These are phyloP conservation scores for Aspergillus aculeatus DNA, from an alignment of 2,329 filamentous ascomycete genomes.

Conservation along the genomic window DNA sequence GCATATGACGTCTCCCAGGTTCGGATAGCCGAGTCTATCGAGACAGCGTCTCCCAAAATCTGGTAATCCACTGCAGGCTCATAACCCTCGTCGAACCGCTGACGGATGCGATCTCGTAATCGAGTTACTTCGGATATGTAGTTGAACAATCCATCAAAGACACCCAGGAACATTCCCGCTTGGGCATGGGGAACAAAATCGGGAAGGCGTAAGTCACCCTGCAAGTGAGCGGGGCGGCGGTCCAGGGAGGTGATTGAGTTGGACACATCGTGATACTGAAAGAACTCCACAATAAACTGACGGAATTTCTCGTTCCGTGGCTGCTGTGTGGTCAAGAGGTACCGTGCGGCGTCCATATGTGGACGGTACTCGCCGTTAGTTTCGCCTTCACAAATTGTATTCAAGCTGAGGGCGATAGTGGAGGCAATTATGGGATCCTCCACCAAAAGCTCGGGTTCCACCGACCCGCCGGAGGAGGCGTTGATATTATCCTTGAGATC, in stretches of 20 bases:
- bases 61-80: slow-evolving; percentile 72
- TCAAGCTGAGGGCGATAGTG: slow-evolving; percentile 59
- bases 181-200: slow-evolving; percentile 56
- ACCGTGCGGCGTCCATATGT: slow-evolving; percentile 74
- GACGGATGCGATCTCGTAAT: slow-evolving; percentile 71
- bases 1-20: slow-evolving; percentile 67
- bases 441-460: slow-evolving; percentile 41
- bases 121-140: slow-evolving; percentile 76
- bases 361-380: slow-evolving; percentile 70
- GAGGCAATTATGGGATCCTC: slow-evolving; percentile 63
- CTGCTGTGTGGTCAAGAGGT: slow-evolving; percentile 62
- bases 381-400: slow-evolving; percentile 61
- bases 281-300: slow-evolving; percentile 71
- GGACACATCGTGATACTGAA: slow-evolving; percentile 73
- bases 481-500: slow-evolving; percentile 43
- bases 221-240: slow-evolving; percentile 53
- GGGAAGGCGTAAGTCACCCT: slow-evolving; percentile 54
- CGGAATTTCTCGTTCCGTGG: slow-evolving; percentile 68
- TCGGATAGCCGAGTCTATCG: slow-evolving; percentile 72
- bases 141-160: slow-evolving; percentile 77
- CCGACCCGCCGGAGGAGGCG: slow-evolving; percentile 25
- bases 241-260: slow-evolving; percentile 58
- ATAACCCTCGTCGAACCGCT: slow-evolving; percentile 60
- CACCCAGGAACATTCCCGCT: slow-evolving; percentile 67
- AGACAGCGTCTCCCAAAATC: slow-evolving; percentile 68